A percentile compares a stretch with the other conserved stretches of the same genome.
These are phyloP conservation scores for Physcia stellaris DNA, from an alignment of 495 filamentous ascomycete species.

Conservation along the genomic window DNA sequence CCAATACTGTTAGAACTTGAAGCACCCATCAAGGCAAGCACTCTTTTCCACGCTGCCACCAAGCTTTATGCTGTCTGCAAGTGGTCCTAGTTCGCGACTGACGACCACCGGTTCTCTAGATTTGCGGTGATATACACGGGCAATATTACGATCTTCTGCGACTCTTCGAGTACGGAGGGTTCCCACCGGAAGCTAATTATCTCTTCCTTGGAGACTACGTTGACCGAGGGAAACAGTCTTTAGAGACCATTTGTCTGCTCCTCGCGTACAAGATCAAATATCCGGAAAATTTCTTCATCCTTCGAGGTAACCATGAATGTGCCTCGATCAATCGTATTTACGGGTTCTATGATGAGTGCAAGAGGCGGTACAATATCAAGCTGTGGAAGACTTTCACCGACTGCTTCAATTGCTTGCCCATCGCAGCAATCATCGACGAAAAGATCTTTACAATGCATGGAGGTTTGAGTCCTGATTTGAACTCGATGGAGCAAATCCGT, in stretches of 20 bases:
- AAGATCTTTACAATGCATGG: conserved; percentile 99
- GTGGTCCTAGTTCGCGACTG: background rate
- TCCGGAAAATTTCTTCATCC: conserved; percentile 98
- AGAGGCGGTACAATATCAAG: conserved; percentile 99
- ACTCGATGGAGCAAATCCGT: conserved; percentile 99
- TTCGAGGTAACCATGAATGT: conserved; percentile 97
- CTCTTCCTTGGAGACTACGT: conserved; percentile 99
- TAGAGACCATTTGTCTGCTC: conserved; percentile 97
- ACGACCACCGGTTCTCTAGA: too few species aligned
- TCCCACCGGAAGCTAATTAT: conserved; percentile 98
- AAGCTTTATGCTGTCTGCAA: background rate
- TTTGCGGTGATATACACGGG: conserved; percentile 98
- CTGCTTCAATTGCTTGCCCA: conserved; percentile 98
- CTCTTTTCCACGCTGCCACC: background rate
- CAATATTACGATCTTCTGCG: conserved; percentile 98
- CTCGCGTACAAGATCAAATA: conserved; percentile 99
- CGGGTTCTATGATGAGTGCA: conserved; percentile 99
- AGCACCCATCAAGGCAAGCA: conserved; percentile 90
- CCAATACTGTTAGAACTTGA: conserved; percentile 95
- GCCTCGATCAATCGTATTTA: conserved; percentile 99
- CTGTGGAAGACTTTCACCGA: conserved; percentile 99
- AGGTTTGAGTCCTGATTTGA: conserved; percentile 90
- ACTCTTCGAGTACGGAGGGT: conserved; percentile 96
- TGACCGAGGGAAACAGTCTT: conserved; percentile 96
- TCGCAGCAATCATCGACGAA: conserved; percentile 99